Evolutionary conservation across 371 early-diverging fungal genomes (phyloP), one percentile per base, ranked within the genome.

Genomic region (Mortierella sp.): DNA sequence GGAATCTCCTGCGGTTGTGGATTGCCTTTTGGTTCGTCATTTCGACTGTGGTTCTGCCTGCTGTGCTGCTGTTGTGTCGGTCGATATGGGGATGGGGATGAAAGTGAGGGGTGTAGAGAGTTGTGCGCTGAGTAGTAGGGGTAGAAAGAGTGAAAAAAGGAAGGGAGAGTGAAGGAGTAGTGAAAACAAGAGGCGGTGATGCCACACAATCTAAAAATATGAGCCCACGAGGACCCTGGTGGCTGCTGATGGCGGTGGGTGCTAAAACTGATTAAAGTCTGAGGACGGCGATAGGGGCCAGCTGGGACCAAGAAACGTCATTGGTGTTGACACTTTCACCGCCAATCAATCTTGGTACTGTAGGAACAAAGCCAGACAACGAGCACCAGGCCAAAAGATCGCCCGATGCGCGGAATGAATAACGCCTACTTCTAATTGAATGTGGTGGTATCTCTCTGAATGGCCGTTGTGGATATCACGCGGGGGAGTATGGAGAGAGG

Each of bases 1-100:
- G 63, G 71, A 82, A 82, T 6, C 46, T 63, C 21, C 70, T 43
- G n/a, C 78, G 70, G 44, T 60, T 48, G 56, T 77, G 44, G 32
- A 77, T 41, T 38, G 75, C 63, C 43, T 63, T 41, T 29, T 75
- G 51, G 14, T 55, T 51, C 32, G 49, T 14, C 71, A 77, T 81
- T 11, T 44, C 11, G 35, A 24, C 6, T 51, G 12, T 35, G 24
- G 70, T 3, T 35, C 51, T 46, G 51, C 10, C 3, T 46, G 32
- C 27, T 71, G 55, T 56, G 58, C 27, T 27, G 58, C 10, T 1
- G 4, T 58, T 35, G 16, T 63, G 63, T 32, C 16, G 6, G 60
- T 12, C 16, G 60, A 14, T 60, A n/a, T 29, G 49, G 18, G 5
- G 27, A 29, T 12, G 35, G 43, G 38, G 51, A 49, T 41, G 48